Evolutionary conservation across 2,329 filamentous ascomycete genomes (phyloP), one percentile per base, ranked within the genome.

Genomic region (Aureobasidium lini): DNA sequence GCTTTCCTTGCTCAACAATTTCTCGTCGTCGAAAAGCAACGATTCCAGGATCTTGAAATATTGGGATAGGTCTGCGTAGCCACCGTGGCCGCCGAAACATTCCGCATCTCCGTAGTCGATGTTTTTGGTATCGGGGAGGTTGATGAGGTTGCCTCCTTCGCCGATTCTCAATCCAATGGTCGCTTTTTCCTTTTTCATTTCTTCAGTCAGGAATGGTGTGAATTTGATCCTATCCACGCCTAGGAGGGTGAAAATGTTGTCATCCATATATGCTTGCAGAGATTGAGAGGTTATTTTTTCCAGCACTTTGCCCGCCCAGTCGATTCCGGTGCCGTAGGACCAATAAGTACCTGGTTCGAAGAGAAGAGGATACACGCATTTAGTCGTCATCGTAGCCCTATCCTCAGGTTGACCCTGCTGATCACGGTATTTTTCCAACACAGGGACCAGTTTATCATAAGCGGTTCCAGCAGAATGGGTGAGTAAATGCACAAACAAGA

Each of bases 241-340:
- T 1, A 83, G 69, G 1, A 77, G 78, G 0, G 66, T 67, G 62
- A 73, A 79, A 16, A 82, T 75, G 48, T 76, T 70, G 56, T 75
- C 63, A 10, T 76, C 68, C 63, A 82, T 72, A 49, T 72, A 75
- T 2, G 76, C 72, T 2, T 76, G 71, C 2, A 84, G 67, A 0
- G 71, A 73, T 8, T 65, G 56, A 0, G 75, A 74, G 0, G 78
- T 79, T 0, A 79, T 65, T 0, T 74, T 70, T 63, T 83, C 80
- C 1, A 84, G 71, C 0, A 83, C 69, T 0, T 74, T 71, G 2
- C 81, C 81, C 0, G 76, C 77, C 80, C 79, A 84, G 68, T 84
- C 81, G 1, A 79, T 66, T 1, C 75, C 72, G 1, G 73, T 63
- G 0, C 79, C 75, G 62, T 84, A 84, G 62, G 73, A 71, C 80